These are phyloP conservation scores for Marasmius fiardii DNA, from an alignment of 1,284 basidiomycete genomes.

Conservation along the genomic window DNA sequence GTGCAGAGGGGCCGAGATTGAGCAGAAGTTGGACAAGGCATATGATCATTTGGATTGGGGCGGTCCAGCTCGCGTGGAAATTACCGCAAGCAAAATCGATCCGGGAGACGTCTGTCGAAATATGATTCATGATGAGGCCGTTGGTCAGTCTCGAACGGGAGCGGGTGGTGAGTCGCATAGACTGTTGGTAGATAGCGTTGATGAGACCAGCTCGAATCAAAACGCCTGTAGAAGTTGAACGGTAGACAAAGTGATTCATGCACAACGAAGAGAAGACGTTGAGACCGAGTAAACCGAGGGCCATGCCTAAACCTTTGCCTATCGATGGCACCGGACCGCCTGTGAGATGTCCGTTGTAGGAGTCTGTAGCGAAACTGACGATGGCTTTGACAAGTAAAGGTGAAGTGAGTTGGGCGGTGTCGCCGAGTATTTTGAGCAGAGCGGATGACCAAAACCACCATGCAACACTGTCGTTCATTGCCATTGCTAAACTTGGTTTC, in stretches of 20 bases:
- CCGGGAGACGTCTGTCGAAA: slow-evolving; percentile 88
- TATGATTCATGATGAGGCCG: slow-evolving; percentile 88
- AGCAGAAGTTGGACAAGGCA: slow-evolving; percentile 68
- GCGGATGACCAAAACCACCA: slow-evolving; percentile 84
- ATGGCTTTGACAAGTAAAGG: slow-evolving; percentile 69
- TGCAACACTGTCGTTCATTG: slow-evolving; percentile 81
- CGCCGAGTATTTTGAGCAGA: slow-evolving; percentile 71
- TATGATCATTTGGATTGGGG: slow-evolving; percentile 69
- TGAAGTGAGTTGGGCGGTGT: slow-evolving; percentile 71
- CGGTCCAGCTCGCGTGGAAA: slow-evolving; percentile 78
- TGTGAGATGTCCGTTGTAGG: slow-evolving; percentile 51
- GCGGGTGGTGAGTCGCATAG: slow-evolving; percentile 76
- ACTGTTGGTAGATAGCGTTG: slow-evolving; percentile 81
- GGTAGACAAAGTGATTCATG: slow-evolving; percentile 81
- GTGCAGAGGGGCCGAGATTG: slow-evolving; percentile 75
- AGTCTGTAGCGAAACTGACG: slow-evolving; percentile 71
- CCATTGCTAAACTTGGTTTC: slow-evolving; percentile 65
- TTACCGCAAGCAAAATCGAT: slow-evolving; percentile 89
- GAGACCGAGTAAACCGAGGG: slow-evolving; percentile 68
- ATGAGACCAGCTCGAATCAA: slow-evolving; percentile 86
- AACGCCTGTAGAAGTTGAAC: slow-evolving; percentile 72
- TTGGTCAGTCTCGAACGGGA: slow-evolving; percentile 82
- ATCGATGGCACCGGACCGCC: slow-evolving; percentile 52
- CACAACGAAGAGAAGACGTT: slow-evolving; percentile 69
- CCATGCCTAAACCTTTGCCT: slow-evolving; percentile 74